A percentile compares a stretch with the other conserved stretches of the same genome.
Evolutionary conservation across 2,329 filamentous ascomycete genomes (phyloP).

Genomic region (Incumbomyces lentus): DNA sequence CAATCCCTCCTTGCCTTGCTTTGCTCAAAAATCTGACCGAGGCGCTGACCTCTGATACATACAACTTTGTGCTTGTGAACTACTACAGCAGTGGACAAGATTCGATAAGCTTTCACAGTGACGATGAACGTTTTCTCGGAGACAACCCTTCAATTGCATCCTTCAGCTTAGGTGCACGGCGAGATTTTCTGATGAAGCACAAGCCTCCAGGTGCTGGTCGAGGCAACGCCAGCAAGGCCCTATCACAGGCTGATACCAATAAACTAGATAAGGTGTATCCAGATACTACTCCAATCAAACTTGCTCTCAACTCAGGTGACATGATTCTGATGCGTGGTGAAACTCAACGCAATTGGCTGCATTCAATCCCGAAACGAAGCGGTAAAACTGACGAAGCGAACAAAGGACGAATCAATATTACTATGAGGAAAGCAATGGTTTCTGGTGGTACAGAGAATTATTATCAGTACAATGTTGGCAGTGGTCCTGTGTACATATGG

Average conservation of each 20-base stretch:
- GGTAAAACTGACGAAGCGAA: constrained; percentile 50
- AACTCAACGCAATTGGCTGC: constrained; percentile 69
- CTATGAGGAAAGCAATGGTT: constrained; percentile 61
- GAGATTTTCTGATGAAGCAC: constrained; percentile 72
- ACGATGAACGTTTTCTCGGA: constrained; percentile 70
- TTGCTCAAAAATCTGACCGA: constrained; percentile 54
- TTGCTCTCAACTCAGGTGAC: constrained; percentile 55
- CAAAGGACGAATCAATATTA: constrained; percentile 64
- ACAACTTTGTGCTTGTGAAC: constrained; percentile 73
- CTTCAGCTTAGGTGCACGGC: constrained; percentile 58
- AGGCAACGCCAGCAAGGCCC: constrained; percentile 22
- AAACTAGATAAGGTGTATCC: constrained; percentile 20
- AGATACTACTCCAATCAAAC: constrained; percentile 35
- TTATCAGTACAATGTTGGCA: constrained; percentile 72
- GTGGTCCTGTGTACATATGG: constrained; percentile 60
- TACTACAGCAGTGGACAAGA: constrained; percentile 71
- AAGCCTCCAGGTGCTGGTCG: constrained; percentile 44
- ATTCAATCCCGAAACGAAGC: constrained; percentile 64
- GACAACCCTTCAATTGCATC: constrained; percentile 61
- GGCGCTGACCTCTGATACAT: constrained; percentile 53
- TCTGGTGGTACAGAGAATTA: constrained; percentile 71
- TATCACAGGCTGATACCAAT: constrained; percentile 2
- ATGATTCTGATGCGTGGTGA: constrained; percentile 68
- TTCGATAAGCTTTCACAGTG: constrained; percentile 69
- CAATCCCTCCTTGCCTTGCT: constrained; percentile 61